Evolutionary conservation across 176 grass and related monocot genomes (phyloP).

Genomic region (Zoysia pacifica): DNA sequence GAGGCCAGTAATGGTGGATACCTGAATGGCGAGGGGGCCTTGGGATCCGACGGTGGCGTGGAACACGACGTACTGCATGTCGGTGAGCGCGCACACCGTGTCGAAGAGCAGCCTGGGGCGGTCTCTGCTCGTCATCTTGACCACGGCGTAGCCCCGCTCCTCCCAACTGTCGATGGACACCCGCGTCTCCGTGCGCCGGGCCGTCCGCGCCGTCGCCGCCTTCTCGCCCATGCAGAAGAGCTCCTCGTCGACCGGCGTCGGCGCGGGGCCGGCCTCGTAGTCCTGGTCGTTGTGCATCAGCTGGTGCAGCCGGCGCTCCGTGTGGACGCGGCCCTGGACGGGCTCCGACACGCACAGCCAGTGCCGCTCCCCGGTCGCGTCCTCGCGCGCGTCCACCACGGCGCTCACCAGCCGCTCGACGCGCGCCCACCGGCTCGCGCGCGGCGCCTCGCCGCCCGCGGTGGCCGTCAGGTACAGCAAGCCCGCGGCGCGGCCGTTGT

Average conservation of each 20-base stretch:
- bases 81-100: slow-evolving; percentile 75
- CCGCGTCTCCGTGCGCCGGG: slow-evolving; percentile 32
- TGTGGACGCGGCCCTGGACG: slow-evolving; percentile 57
- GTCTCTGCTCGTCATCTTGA: slow-evolving; percentile 68
- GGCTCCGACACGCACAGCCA: slow-evolving; percentile 54
- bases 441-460: neutral
- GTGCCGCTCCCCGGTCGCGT: slow-evolving; percentile 43
- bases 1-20: neutral
- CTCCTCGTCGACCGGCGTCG: slow-evolving; percentile 51
- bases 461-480: slow-evolving; percentile 51
- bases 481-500: slow-evolving; percentile 53
- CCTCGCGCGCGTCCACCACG: slow-evolving; percentile 55
- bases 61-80: slow-evolving; percentile 84
- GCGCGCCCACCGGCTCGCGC: slow-evolving; percentile 41
- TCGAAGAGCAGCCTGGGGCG: slow-evolving; percentile 72
- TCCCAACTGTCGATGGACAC: slow-evolving; percentile 69
- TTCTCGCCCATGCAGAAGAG: slow-evolving; percentile 39
- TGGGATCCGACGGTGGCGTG: slow-evolving; percentile 65
- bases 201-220: neutral
- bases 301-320: slow-evolving; percentile 72
- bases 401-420: slow-evolving; percentile 63
- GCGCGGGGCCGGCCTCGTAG: slow-evolving; percentile 52
- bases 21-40: slow-evolving; percentile 66
- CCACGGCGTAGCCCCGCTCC: slow-evolving; percentile 69
- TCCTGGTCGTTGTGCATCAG: slow-evolving; percentile 70